Evolutionary conservation across 225 moss, liverwort and hornwort genomes (phyloP).

Genomic region (Bryoerythrophyllum caledonicum): DNA sequence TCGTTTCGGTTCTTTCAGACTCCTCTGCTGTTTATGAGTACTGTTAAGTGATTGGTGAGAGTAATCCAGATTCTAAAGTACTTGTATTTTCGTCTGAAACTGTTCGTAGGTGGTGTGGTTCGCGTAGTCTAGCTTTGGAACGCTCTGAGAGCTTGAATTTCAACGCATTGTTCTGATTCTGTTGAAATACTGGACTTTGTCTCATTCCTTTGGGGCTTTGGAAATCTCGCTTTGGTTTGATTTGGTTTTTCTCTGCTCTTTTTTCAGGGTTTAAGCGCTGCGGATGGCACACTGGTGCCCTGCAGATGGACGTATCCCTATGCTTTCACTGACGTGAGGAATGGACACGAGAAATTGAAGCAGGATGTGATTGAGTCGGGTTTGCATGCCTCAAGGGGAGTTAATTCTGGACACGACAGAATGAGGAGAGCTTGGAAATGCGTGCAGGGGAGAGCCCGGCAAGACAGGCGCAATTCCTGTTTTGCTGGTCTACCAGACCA

Average conservation of each 20-base stretch:
- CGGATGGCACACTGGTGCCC: conserved; percentile 11
- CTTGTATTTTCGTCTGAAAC: neutral
- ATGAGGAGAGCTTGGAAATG: conserved; percentile 40
- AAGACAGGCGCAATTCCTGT: conserved; percentile 1
- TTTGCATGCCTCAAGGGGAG: neutral
- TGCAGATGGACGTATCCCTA: neutral
- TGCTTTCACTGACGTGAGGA: neutral
- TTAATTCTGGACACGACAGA: neutral
- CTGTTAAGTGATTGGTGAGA: neutral
- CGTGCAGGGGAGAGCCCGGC: conserved; percentile 12
- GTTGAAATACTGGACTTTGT: neutral
- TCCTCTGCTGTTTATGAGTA: neutral
- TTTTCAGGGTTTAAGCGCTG: conserved; percentile 16
- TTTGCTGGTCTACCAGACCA: neutral
- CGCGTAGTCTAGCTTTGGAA: neutral
- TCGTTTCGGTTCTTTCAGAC: neutral
- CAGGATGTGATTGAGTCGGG: conserved; percentile 6
- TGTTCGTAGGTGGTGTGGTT: neutral
- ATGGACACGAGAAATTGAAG: neutral
- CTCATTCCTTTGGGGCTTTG: neutral
- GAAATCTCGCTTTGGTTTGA: neutral
- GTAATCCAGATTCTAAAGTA: neutral
- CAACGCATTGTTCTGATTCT: neutral
- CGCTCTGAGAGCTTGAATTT: neutral
- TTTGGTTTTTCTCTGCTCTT: neutral